A percentile compares a stretch with the other conserved stretches of the same genome.
phyloP scores from a whole-genome alignment of 2,329 filamentous ascomycete species.

The Purpureocillium lavendulum region DNA sequence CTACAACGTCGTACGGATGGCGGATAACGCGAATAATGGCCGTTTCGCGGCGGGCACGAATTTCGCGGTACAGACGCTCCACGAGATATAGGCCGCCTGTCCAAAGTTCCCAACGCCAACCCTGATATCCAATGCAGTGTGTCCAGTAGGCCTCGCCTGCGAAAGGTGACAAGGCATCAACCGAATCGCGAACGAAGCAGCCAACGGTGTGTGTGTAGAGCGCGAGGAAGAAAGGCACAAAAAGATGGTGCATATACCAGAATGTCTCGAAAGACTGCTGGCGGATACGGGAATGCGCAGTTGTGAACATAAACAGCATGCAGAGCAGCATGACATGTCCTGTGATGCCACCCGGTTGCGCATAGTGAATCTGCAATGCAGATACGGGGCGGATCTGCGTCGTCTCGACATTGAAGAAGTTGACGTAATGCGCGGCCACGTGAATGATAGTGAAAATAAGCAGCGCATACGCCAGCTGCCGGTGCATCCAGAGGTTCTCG shows the following conservation, averaged over 20 bases:
- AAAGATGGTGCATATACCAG: slow-evolving; percentile 99
- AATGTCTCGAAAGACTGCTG: slow-evolving; percentile 98
- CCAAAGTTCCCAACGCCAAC: slow-evolving; percentile 93
- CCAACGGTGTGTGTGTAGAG: slow-evolving; percentile 94
- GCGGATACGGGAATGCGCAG: slow-evolving; percentile 83
- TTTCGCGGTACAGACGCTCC: slow-evolving; percentile 86
- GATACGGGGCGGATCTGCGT: slow-evolving; percentile 71
- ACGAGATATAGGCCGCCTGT: slow-evolving; percentile 77
- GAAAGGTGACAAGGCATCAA: slow-evolving; percentile 69
- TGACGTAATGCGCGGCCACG: slow-evolving; percentile 81
- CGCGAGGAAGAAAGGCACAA: slow-evolving; percentile 86
- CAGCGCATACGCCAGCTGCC: slow-evolving; percentile 88
- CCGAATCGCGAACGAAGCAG: slow-evolving; percentile 87
- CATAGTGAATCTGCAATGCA: slow-evolving; percentile 87
- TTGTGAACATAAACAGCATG: slow-evolving; percentile 98
- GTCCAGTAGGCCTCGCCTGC: slow-evolving; percentile 75
- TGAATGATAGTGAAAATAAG: slow-evolving; percentile 76
- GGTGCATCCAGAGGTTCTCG: slow-evolving; percentile 94
- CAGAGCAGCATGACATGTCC: slow-evolving; percentile 98
- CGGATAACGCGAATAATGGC: slow-evolving; percentile 90
- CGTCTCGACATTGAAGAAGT: slow-evolving; percentile 94
- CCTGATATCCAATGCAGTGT: slow-evolving; percentile 90
- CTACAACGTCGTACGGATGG: slow-evolving; percentile 93
- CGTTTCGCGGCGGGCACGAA: slow-evolving; percentile 74
- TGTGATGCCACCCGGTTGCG: slow-evolving; percentile 81